These are phyloP conservation scores for Botrytis fragariae DNA, from an alignment of 2,329 filamentous ascomycete species.

Conservation along the genomic window DNA sequence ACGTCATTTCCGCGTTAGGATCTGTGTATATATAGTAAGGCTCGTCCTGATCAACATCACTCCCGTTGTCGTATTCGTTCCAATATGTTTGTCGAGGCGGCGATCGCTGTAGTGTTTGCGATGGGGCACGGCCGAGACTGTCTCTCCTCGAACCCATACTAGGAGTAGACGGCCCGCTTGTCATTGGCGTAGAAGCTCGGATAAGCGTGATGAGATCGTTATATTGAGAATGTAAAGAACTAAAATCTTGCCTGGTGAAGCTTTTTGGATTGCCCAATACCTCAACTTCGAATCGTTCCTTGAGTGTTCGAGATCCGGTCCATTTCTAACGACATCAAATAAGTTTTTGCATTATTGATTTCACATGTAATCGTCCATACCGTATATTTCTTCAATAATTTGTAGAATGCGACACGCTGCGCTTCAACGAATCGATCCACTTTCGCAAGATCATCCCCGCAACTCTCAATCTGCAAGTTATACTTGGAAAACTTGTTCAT, in stretches of 20 bases:
- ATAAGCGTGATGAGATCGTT: conserved; percentile 50
- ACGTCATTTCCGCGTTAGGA: conserved; percentile 57
- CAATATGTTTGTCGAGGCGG: conserved; percentile 53
- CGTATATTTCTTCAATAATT: conserved; percentile 82
- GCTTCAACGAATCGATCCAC: conserved; percentile 70
- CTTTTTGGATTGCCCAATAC: conserved; percentile 65
- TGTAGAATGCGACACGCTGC: conserved; percentile 74
- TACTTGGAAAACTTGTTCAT: conserved; percentile 35
- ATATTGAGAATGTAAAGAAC: conserved; percentile 49
- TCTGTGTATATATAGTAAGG: conserved; percentile 74
- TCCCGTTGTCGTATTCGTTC: conserved; percentile 85
- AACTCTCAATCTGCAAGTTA: conserved; percentile 44
- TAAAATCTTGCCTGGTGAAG: conserved; percentile 67
- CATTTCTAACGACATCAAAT: conserved; percentile 60
- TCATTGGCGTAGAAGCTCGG: conserved; percentile 41
- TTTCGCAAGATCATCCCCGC: conserved; percentile 68
- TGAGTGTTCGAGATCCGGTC: conserved; percentile 69
- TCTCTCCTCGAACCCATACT: conserved; percentile 26
- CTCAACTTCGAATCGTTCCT: conserved; percentile 63
- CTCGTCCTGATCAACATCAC: conserved; percentile 57
- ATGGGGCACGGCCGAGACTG: conserved; percentile 22
- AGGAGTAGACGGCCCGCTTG: conserved; percentile 29
- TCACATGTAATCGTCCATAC: conserved; percentile 40
- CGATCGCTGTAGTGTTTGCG: neutral
- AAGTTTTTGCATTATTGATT: neutral